phyloP scores from a whole-genome alignment of 768 basidiomycete species.

The Podaxis carcinomalis region DNA sequence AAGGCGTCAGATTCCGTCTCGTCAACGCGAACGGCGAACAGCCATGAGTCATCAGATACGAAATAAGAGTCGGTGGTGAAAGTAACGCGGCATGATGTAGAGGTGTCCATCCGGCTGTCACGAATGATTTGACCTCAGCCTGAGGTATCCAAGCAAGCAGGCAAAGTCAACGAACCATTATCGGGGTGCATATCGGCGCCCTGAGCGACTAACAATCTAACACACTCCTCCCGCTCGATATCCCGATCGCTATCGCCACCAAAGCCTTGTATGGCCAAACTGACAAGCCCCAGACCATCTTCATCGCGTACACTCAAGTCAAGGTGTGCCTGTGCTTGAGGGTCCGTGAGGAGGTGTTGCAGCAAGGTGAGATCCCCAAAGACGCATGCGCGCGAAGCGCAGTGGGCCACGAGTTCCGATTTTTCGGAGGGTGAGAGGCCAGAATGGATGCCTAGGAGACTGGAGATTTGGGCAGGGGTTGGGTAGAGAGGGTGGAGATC shows the following conservation, averaged over 20 bases:
- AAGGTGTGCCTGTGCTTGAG: conserved; percentile 58
- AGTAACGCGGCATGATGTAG: conserved; percentile 88
- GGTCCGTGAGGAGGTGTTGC: conserved; percentile 67
- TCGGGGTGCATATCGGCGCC: conserved; percentile 70
- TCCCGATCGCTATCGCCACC: conserved; percentile 78
- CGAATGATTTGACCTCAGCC: background rate
- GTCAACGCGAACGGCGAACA: conserved; percentile 81
- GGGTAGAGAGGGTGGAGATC: conserved; percentile 81
- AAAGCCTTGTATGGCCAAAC: conserved; percentile 76
- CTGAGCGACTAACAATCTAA: conserved; percentile 72
- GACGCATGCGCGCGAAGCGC: conserved; percentile 67
- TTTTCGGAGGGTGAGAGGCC: conserved; percentile 68
- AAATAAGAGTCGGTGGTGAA: conserved; percentile 86
- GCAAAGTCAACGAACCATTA: conserved; percentile 43
- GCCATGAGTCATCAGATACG: conserved; percentile 89
- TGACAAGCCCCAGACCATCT: conserved; percentile 79
- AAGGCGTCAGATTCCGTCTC: conserved; percentile 73
- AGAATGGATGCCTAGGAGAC: conserved; percentile 61
- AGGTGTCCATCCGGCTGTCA: conserved; percentile 88
- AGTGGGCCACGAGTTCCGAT: conserved; percentile 67
- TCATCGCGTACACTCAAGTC: conserved; percentile 76
- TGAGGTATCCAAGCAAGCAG: conserved; percentile 5
- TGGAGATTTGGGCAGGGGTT: conserved; percentile 54
- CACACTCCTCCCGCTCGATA: conserved; percentile 88
- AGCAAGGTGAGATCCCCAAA: conserved; percentile 75